Base-by-base conservation (phyloP, 2,329 filamentous ascomycete species). In the Phialemoniopsis sp. region DNA sequence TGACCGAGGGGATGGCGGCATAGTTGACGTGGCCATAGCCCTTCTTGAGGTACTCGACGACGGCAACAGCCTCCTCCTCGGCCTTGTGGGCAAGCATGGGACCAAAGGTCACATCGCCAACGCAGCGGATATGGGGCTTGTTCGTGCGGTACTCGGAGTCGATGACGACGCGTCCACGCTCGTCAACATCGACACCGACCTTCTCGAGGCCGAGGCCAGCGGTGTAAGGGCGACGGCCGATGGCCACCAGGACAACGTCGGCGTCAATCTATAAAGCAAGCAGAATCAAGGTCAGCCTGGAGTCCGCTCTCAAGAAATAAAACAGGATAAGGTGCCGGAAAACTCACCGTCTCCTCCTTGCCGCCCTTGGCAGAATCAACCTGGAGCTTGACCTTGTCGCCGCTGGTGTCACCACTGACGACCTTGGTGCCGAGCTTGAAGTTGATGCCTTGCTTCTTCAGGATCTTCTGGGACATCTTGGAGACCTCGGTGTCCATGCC, bases 51-150 rank as follows among this genome's bases (percentile, higher is more conserved):
- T 89, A 97, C 70, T 98, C 93, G 47, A 97, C 77, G 42, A 85
- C 91, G 26, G 93, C 93, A 48, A 97, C 90, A 44, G 80, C 93
- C 71, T 98, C 93, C 70, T 98, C 93, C 70, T 98, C 93, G 37
- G 93, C 93, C 80, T 98, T 98, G 80, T 98, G 93, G 39, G 93
- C 93, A 58, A 98, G 83, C 93, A 98, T 98, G 58, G 90, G 90
- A 9, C 93, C 93, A 64, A 98, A 98, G 34, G 93, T 98, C 60
- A 82, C 87, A 66, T 97, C 93, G 59, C 93, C 93, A 51, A 97
- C 86, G 56, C 91, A 93, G 56, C 93, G 90, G 65, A 98, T 96
- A 73, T 98, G 93, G 35, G 90, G 87, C 52, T 93, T 73, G 75
- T 96, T 97, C 59, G 93, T 98, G 68, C 93, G 89, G 79, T 95